Conservation (phyloP, 495 filamentous ascomycete species). For the Parathielavia appendiculata region DNA sequence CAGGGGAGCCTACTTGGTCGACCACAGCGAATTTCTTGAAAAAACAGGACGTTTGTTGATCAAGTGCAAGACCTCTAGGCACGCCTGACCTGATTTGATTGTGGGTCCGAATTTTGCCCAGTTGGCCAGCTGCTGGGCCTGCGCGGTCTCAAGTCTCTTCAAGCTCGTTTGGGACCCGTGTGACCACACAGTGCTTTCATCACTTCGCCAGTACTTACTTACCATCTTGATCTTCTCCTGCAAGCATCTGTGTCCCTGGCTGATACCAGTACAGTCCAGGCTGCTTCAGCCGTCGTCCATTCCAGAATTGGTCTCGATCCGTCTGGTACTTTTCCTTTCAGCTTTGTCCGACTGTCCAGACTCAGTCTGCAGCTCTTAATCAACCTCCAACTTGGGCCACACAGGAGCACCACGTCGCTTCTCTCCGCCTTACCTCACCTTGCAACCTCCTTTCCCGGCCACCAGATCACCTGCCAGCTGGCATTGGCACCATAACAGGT, state of each 20-base stretch:
- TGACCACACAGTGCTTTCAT: background rate
- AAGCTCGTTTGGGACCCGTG: no score
- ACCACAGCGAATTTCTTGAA: background rate
- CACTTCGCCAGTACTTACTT: background rate
- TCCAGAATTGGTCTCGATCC: background rate
- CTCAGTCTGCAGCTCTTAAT: background rate
- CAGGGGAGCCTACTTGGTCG: background rate
- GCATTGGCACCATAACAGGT: conserved; percentile 22
- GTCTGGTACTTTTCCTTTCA: background rate
- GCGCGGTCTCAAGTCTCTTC: background rate
- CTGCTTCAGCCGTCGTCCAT: background rate
- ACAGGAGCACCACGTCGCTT: conserved; percentile 13
- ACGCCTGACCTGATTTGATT: background rate
- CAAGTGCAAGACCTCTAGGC: background rate
- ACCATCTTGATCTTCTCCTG: background rate
- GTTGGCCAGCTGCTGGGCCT: conserved; percentile 4
- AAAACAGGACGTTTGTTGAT: background rate
- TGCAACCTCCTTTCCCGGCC: conserved; percentile 6
- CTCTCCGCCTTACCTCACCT: background rate
- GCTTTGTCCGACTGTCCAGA: background rate
- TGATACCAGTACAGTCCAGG: background rate
- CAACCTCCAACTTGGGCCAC: conserved; percentile 1
- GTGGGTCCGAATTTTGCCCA: background rate
- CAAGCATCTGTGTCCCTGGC: background rate
- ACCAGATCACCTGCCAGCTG: conserved; percentile 22